A percentile compares a stretch with the other conserved stretches of the same genome.
phyloP scores from a whole-genome alignment of 2,329 filamentous ascomycete species.

The Magnaporthiopsis poae region DNA sequence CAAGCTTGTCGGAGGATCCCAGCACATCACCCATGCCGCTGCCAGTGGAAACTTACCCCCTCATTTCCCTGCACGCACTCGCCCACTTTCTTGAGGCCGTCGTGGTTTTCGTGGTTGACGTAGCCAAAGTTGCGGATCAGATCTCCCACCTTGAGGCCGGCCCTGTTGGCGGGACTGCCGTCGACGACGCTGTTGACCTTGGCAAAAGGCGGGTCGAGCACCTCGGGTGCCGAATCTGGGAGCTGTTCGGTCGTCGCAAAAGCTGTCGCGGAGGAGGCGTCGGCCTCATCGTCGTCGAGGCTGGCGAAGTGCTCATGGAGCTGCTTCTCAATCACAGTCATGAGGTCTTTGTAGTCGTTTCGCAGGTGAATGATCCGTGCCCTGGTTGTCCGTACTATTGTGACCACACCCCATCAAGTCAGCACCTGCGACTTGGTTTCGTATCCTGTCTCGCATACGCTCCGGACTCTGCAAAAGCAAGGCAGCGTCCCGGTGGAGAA shows the following conservation, averaged over 20 bases:
- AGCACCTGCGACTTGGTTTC: not conserved
- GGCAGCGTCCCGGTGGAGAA: not conserved
- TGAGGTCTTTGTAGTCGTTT: conserved; percentile 88
- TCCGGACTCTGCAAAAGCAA: not conserved
- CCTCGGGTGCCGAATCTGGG: conserved; percentile 25
- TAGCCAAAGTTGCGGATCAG: conserved; percentile 75
- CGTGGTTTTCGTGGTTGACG: conserved; percentile 75
- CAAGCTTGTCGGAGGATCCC: not conserved
- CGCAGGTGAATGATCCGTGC: conserved; percentile 78
- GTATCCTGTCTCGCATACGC: not conserved
- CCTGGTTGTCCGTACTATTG: conserved; percentile 77
- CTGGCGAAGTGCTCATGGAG: conserved; percentile 87
- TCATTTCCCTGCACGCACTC: conserved; percentile 84
- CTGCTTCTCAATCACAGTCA: conserved; percentile 70
- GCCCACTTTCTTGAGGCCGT: conserved; percentile 74
- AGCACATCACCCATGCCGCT: not conserved
- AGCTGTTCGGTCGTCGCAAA: conserved; percentile 15
- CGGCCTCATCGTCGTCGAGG: conserved; percentile 37
- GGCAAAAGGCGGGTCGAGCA: conserved; percentile 56
- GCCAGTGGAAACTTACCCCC: conserved; percentile 55
- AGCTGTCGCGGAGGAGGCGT: conserved; percentile 7
- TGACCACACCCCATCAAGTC: not conserved
- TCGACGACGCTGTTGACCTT: conserved; percentile 75
- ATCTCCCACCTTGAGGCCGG: conserved; percentile 73
- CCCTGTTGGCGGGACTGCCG: conserved; percentile 69